Percentiles rank a stretch among this genome's conserved stretches.
These are phyloP conservation scores for Trichophyton mentagrophytes DNA, from an alignment of 2,329 filamentous ascomycete species.

Conservation along the genomic window DNA sequence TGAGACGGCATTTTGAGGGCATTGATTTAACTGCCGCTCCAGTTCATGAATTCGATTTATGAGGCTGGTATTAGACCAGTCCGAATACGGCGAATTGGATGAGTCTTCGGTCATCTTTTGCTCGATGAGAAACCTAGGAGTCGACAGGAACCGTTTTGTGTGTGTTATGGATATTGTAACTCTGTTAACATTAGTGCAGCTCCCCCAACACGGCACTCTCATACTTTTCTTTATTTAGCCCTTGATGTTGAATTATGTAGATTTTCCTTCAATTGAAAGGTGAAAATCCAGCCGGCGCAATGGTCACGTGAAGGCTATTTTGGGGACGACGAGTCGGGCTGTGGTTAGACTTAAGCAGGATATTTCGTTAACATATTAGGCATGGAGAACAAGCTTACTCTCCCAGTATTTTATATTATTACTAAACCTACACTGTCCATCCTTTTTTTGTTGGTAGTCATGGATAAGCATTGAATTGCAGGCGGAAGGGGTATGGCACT, in stretches of 20 bases:
- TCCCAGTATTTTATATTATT: too few species aligned
- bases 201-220: not conserved
- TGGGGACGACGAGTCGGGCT: too few species aligned
- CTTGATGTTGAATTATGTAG: not conserved
- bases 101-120: not conserved
- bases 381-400: too few species aligned
- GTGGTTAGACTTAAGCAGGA: too few species aligned
- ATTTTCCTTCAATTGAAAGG: too few species aligned
- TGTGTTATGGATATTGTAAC: not conserved
- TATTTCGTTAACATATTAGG: too few species aligned
- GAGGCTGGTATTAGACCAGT: slow-evolving; percentile 56
- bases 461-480: too few species aligned
- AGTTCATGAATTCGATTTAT: slow-evolving; percentile 55
- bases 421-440: too few species aligned
- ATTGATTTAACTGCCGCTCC: slow-evolving; percentile 51
- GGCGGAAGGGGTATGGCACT: too few species aligned
- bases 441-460: too few species aligned
- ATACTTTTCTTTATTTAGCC: not conserved
- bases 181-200: not conserved
- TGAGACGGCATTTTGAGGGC: not conserved
- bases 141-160: not conserved
- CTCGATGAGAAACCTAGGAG: not conserved
- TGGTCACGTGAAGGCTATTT: too few species aligned
- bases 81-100: slow-evolving; percentile 36
- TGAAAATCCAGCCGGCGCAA: too few species aligned